These are phyloP conservation scores for Trichoderma arundinaceum DNA, from an alignment of 2,329 filamentous ascomycete genomes.

Conservation along the genomic window DNA sequence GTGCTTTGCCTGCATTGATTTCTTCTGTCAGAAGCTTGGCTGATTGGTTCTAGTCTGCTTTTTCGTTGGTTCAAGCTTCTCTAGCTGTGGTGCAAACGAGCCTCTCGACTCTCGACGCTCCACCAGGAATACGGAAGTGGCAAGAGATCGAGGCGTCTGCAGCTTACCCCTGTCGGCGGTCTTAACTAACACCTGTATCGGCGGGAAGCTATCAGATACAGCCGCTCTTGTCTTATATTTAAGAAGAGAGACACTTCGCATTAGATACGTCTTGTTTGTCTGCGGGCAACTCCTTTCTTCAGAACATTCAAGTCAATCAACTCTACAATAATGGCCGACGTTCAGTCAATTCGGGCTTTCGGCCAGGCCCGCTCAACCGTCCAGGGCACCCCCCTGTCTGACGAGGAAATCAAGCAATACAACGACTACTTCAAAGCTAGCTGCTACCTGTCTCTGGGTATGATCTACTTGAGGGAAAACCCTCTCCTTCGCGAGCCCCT, in stretches of 20 bases:
- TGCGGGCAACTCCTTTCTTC: constrained; percentile 15
- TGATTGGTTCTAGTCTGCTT: background rate
- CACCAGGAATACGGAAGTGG: constrained; percentile 2
- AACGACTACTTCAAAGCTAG: constrained; percentile 77
- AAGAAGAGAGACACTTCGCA: constrained; percentile 16
- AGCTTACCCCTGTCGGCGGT: constrained; percentile 15
- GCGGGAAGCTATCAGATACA: background rate
- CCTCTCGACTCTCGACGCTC: background rate
- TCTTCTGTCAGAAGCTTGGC: background rate
- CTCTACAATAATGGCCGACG: constrained; percentile 46
- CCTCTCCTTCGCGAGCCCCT: constrained; percentile 73
- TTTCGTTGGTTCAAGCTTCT: constrained; percentile 3
- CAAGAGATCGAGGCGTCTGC: constrained; percentile 5
- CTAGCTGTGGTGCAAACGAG: background rate
- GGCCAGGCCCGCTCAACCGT: constrained; percentile 70
- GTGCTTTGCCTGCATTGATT: background rate
- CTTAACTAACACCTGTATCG: constrained; percentile 6
- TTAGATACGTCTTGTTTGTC: constrained; percentile 1
- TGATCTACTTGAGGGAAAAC: constrained; percentile 80
- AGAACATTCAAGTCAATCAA: background rate
- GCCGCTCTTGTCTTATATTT: constrained; percentile 17
- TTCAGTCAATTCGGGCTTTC: constrained; percentile 66
- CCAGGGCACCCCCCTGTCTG: constrained; percentile 63
- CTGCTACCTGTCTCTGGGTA: constrained; percentile 76
- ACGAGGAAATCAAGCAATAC: constrained; percentile 70